phyloP scores from a whole-genome alignment of 108 stramenopile genomes.

The Cyclotella choctawhatcheeana region DNA sequence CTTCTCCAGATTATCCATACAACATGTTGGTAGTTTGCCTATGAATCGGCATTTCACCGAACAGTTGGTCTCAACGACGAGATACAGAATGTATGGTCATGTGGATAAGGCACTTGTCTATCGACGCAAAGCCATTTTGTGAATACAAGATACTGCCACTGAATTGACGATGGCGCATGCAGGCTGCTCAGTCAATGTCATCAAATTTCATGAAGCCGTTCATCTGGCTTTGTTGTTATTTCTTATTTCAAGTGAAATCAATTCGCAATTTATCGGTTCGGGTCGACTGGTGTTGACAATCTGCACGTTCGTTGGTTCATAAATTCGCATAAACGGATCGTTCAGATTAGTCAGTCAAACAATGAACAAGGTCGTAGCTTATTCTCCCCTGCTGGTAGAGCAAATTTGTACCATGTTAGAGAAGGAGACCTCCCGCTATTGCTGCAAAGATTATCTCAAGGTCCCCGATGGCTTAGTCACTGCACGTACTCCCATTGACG shows the following conservation, averaged over 20 bases:
- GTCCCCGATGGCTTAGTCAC: neutral
- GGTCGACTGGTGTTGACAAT: neutral
- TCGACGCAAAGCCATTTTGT: neutral
- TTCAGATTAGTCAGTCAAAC: too few species aligned
- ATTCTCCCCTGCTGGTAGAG: constrained; percentile 18
- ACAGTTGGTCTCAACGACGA: too few species aligned
- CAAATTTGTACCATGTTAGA: constrained; percentile 20
- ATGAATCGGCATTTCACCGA: too few species aligned
- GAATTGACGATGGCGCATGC: neutral
- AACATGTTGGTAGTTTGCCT: too few species aligned
- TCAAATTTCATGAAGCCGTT: constrained; percentile 7
- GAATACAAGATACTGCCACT: neutral
- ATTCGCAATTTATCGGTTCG: neutral
- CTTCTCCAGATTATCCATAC: too few species aligned
- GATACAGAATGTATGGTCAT: too few species aligned
- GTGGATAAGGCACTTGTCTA: neutral
- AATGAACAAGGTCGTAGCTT: too few species aligned
- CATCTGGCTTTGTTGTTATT: neutral
- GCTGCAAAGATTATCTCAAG: constrained; percentile 21
- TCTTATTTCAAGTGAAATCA: neutral
- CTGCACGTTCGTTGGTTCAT: neutral
- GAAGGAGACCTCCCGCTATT: constrained; percentile 5
- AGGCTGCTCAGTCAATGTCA: neutral
- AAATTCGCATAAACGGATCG: neutral
- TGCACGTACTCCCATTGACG: constrained; percentile 25